phyloP scores from a whole-genome alignment of 495 filamentous ascomycete genomes.

The Aspergillus cavernicola region DNA sequence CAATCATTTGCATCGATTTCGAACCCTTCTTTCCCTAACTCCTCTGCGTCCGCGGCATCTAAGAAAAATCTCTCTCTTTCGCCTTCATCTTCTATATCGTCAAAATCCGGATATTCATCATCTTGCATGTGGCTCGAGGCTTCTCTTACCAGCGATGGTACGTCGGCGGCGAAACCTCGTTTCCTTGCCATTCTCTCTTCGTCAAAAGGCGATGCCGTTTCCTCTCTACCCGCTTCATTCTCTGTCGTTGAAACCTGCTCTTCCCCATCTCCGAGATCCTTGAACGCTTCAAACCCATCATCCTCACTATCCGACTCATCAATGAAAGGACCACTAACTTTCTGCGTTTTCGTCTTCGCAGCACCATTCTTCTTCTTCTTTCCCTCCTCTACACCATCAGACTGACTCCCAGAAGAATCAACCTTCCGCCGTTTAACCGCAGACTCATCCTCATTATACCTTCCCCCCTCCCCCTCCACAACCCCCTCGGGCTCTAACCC shows the following conservation, averaged over 20 bases:
- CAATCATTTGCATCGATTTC: constrained; percentile 21
- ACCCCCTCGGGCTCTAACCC: constrained; percentile 8
- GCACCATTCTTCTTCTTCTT: too few relatives aligned
- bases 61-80: constrained; percentile 38
- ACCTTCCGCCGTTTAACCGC: constrained; percentile 40
- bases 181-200: constrained; percentile 52
- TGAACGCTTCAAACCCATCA: constrained; percentile 32
- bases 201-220: constrained; percentile 7
- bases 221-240: neutral
- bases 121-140: constrained; percentile 53
- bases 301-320: constrained; percentile 68
- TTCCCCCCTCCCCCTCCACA: constrained; percentile 10
- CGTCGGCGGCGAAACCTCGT: constrained; percentile 24
- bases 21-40: constrained; percentile 20
- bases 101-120: constrained; percentile 64
- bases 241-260: neutral
- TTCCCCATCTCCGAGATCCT: constrained; percentile 22
- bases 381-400: constrained; percentile 15
- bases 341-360: constrained; percentile 16
- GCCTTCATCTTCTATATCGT: constrained; percentile 56
- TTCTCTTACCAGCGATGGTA: constrained; percentile 51
- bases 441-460: constrained; percentile 28
- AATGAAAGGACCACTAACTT: constrained; percentile 53
- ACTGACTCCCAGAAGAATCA: constrained; percentile 22
- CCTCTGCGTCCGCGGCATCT: constrained; percentile 34